Percentiles rank a stretch among this genome's conserved stretches.
Conservation (phyloP, 1,284 basidiomycete genomes). For the Ceratobasidium theobromae region DNA sequence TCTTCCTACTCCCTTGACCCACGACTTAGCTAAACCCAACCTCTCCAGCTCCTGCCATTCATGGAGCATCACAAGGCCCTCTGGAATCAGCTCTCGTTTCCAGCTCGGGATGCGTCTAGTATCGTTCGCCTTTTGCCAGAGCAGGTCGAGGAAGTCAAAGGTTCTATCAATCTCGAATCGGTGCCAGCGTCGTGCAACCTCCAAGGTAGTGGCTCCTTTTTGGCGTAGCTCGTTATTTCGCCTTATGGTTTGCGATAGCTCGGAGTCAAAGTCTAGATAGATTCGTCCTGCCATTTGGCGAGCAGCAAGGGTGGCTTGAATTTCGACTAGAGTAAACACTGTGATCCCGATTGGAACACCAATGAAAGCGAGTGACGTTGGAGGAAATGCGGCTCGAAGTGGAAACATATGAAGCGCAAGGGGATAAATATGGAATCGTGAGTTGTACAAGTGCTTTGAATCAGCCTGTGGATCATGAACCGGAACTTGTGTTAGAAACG, state of each 20-base stretch:
- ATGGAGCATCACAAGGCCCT: slow-evolving; percentile 52
- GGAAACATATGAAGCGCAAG: slow-evolving; percentile 58
- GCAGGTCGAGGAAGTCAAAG: slow-evolving; percentile 16
- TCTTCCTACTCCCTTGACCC: slow-evolving; percentile 63
- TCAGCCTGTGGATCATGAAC: slow-evolving; percentile 44
- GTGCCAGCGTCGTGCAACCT: slow-evolving; percentile 3
- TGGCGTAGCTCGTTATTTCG: slow-evolving; percentile 2
- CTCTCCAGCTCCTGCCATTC: slow-evolving; percentile 62
- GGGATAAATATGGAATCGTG: slow-evolving; percentile 64
- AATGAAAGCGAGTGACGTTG: slow-evolving; percentile 61
- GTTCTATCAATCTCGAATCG: background rate
- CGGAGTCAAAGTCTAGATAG: slow-evolving; percentile 13
- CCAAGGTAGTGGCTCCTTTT: background rate
- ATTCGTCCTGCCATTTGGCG: slow-evolving; percentile 16
- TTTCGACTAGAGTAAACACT: slow-evolving; percentile 68
- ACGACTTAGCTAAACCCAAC: slow-evolving; percentile 53
- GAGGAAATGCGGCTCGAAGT: slow-evolving; percentile 51
- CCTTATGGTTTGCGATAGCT: background rate
- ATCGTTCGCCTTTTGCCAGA: slow-evolving; percentile 31
- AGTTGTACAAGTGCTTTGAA: slow-evolving; percentile 56
- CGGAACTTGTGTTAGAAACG: slow-evolving; percentile 13
- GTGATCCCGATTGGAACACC: slow-evolving; percentile 57
- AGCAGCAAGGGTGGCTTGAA: slow-evolving; percentile 51
- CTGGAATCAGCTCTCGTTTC: slow-evolving; percentile 59
- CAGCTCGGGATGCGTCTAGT: slow-evolving; percentile 51